Evolutionary conservation across 441 rosid genomes (phyloP), one percentile per base, ranked within the genome.

Genomic region (Sinapis alba): DNA sequence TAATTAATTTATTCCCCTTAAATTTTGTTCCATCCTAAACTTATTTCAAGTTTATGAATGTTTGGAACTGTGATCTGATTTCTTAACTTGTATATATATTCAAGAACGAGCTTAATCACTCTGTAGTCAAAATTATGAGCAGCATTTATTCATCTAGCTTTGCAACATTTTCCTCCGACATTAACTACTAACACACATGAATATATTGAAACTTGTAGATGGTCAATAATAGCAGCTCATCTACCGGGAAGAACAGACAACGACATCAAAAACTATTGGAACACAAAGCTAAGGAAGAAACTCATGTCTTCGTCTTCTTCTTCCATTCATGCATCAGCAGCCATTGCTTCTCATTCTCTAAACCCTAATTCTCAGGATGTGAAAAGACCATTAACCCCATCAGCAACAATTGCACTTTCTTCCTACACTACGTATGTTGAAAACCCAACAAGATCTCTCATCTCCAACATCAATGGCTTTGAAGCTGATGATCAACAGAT

Each of bases 161-260:
- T 62, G 45, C 60, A 62, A 62, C 28, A 53, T 27, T 24, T 68
- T 68, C 30, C 38, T 66, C 80, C 59, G 21, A 43, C 70, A 62
- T 12, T 68, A 78, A 62, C 30, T 54, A 24, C 47, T 61, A 34
- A 72, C 51, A 45, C 34, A 56, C 11, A 54, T 34, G 26, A 18
- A 51, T 34, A 34, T 7, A 69, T 19, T 45, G 63, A 62, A 57
- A 80, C 54, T 58, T 73, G 82, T 84, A 86, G 90, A 73, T 86
- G 90, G 90, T 84, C 88, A 80, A 86, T 83, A 66, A 86, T 86
- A 78, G 90, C 90, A 72, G 85, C 84, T 81, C 90, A 86, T 65
- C 83, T 86, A 69, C 90, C 86, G 7, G 88, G 88, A n/a, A 83
- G 90, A 72, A 86, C 90, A 5, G 90, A 87, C 78, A 87, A 87